Evolutionary conservation across 2,329 filamentous ascomycete genomes (phyloP).

Genomic region (Aspergillus sp.): DNA sequence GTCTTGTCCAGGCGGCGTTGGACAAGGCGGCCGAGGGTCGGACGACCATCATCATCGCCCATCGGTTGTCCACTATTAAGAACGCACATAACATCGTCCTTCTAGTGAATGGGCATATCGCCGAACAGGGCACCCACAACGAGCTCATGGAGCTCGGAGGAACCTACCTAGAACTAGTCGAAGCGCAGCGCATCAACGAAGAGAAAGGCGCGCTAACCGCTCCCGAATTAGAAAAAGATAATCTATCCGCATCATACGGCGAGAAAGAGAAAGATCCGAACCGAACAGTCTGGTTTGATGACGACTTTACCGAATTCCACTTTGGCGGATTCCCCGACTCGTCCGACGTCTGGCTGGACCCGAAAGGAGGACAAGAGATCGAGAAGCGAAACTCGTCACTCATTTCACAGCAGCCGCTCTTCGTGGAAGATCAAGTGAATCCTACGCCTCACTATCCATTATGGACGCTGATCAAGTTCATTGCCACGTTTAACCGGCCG

Average conservation of each 20-base stretch:
- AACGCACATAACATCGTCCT: conserved; percentile 43
- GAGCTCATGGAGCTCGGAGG: conserved; percentile 34
- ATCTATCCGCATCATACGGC: conserved; percentile 19
- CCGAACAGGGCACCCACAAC: conserved; percentile 42
- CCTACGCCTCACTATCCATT: conserved; percentile 34
- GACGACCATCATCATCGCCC: conserved; percentile 38
- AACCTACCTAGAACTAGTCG: conserved; percentile 40
- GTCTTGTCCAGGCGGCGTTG: conserved; percentile 77
- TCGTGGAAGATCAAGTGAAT: no score
- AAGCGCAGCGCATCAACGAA: conserved; percentile 45
- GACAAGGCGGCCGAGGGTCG: conserved; percentile 61
- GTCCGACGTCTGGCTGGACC: conserved; percentile 53
- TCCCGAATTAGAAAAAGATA: conserved; percentile 23
- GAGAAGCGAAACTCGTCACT: conserved; percentile 23
- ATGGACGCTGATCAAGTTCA: conserved; percentile 69
- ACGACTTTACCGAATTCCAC: no score
- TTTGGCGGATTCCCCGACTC: conserved; percentile 22
- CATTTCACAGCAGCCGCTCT: no score
- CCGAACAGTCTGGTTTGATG: no score
- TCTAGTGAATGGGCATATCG: conserved; percentile 36
- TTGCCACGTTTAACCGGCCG: conserved; percentile 68
- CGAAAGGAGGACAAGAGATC: conserved; percentile 46
- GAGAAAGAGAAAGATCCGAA: not conserved
- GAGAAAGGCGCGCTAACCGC: conserved; percentile 45
- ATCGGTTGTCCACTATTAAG: conserved; percentile 40